Conservation (phyloP, 2,329 filamentous ascomycete genomes). For the Saccharata proteae region DNA sequence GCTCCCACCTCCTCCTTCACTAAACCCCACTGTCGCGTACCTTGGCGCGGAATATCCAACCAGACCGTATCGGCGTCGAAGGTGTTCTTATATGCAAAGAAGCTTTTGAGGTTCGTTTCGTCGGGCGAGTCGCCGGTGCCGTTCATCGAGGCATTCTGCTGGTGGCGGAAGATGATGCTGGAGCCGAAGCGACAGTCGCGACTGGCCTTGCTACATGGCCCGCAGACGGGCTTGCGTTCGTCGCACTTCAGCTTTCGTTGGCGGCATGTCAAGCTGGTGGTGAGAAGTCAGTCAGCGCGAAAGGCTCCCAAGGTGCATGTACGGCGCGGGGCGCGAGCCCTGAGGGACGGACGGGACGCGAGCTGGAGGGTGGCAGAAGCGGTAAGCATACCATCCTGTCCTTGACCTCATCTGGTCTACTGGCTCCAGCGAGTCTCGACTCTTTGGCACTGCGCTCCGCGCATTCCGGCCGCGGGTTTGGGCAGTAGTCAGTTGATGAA, state of each 20-base stretch:
- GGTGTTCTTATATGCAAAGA: slow-evolving; percentile 56
- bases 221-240: slow-evolving; percentile 48
- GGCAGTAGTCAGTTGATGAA: too few species aligned
- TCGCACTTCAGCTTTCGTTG: slow-evolving; percentile 54
- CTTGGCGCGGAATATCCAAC: slow-evolving; percentile 48
- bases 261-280: slow-evolving; percentile 38
- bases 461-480: slow-evolving; percentile 8
- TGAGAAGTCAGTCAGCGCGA: slow-evolving; percentile 3
- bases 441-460: slow-evolving; percentile 5
- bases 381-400: slow-evolving; percentile 24
- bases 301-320: slow-evolving; percentile 6
- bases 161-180: slow-evolving; percentile 54
- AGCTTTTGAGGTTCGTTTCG: slow-evolving; percentile 42
- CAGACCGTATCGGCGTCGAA: slow-evolving; percentile 49
- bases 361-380: slow-evolving; percentile 5
- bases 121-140: slow-evolving; percentile 30
- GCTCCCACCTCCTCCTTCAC: too few species aligned
- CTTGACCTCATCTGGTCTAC: slow-evolving; percentile 23
- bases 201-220: slow-evolving; percentile 48
- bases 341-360: background rate
- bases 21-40: slow-evolving; percentile 32
- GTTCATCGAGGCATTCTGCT: slow-evolving; percentile 60
- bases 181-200: slow-evolving; percentile 49
- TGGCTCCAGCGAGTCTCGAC: slow-evolving; percentile 7
- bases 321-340: too few species aligned